Conservation (phyloP, 495 filamentous ascomycete species). For the Neurospora tetrasperma region DNA sequence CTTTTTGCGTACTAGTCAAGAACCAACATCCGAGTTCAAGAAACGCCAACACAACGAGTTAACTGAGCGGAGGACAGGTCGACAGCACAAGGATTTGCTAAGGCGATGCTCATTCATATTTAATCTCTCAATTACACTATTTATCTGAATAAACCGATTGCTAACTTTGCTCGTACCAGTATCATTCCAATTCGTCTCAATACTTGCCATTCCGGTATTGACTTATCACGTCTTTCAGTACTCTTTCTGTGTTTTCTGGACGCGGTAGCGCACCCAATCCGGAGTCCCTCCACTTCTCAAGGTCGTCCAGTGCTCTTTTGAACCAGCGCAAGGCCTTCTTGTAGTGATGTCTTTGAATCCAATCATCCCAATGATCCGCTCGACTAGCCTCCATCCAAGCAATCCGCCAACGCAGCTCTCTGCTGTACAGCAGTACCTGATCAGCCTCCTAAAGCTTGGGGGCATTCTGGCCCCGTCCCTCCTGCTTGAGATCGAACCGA, state of each 20-base stretch:
- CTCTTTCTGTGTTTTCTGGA: not conserved
- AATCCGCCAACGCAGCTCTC: not conserved
- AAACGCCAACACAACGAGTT: not conserved
- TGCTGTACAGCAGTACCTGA: not conserved
- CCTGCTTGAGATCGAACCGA: conserved; percentile 44
- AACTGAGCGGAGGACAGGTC: not conserved
- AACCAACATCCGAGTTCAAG: not conserved
- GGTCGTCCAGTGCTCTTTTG: not conserved
- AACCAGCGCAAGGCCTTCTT: not conserved
- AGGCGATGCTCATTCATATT: not conserved
- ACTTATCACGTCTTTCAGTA: not conserved
- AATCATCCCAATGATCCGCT: not conserved
- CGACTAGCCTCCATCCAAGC: not conserved
- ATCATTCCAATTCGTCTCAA: not conserved
- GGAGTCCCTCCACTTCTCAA: not conserved
- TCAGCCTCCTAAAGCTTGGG: not conserved
- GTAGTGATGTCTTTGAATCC: not conserved
- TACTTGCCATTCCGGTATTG: not conserved
- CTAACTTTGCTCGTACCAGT: not conserved
- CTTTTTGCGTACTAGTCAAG: not conserved
- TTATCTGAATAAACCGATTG: not conserved
- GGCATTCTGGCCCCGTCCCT: not conserved
- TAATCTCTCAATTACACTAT: not conserved
- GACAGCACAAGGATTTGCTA: not conserved
- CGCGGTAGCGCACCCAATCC: not conserved